Evolutionary conservation across 2,329 filamentous ascomycete species (phyloP).

Genomic region (Malbranchea zuffiana): DNA sequence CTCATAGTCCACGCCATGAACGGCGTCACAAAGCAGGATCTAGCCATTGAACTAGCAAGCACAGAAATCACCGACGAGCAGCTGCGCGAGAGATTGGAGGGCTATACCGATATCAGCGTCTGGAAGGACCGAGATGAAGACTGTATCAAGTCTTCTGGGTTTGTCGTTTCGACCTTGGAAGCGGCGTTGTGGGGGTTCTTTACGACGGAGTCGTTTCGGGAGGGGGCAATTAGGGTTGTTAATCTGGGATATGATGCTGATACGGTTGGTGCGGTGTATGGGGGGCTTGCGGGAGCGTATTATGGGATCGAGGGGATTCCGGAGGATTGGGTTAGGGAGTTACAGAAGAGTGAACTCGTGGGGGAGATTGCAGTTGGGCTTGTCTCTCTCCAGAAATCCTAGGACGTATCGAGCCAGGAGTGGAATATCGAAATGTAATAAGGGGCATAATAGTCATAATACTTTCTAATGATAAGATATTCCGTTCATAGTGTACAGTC

Average conservation of each 20-base stretch:
- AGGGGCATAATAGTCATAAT: constrained; percentile 20
- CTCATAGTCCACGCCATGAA: constrained; percentile 25
- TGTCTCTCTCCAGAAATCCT: constrained; percentile 5
- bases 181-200: constrained; percentile 36
- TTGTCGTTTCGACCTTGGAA: constrained; percentile 34
- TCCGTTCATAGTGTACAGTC: constrained; percentile 28
- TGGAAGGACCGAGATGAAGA: constrained; percentile 19
- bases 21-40: constrained; percentile 18
- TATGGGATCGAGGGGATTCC: constrained; percentile 30
- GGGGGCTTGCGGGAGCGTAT: constrained; percentile 33
- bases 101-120: constrained; percentile 16
- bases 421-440: constrained; percentile 22
- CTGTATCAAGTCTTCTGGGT: constrained; percentile 29
- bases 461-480: constrained; percentile 22
- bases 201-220: constrained; percentile 26
- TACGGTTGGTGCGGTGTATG: constrained; percentile 37
- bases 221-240: constrained; percentile 31
- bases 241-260: constrained; percentile 38
- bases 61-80: constrained; percentile 14
- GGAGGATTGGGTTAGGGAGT: constrained; percentile 20
- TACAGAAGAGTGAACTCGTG: constrained; percentile 21
- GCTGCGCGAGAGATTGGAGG: constrained; percentile 16
- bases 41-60: constrained; percentile 18
- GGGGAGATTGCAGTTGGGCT: constrained; percentile 13
- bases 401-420: no score